Evolutionary conservation across 306 rosid genomes (phyloP).

Genomic region (Dalbergia cochinchinensis): DNA sequence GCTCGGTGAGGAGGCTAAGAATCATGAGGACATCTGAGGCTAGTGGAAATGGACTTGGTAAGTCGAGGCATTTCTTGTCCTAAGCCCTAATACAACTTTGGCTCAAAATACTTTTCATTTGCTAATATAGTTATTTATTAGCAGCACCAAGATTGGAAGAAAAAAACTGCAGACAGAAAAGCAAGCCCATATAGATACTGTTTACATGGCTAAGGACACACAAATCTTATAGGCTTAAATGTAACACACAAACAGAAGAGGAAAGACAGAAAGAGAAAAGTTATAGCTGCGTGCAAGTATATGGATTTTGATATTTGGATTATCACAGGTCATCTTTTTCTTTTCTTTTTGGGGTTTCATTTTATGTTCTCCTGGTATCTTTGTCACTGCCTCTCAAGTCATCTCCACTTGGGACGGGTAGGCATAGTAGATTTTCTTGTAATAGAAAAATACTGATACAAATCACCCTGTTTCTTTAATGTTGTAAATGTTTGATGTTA

Average conservation of each 20-base stretch:
- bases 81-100: background rate
- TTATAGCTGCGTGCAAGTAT: slow-evolving; percentile 36
- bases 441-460: slow-evolving; percentile 44
- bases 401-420: slow-evolving; percentile 44
- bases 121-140: slow-evolving; percentile 43
- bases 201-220: slow-evolving; percentile 44
- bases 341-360: slow-evolving; percentile 28
- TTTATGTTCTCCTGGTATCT: slow-evolving; percentile 43
- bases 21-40: slow-evolving; percentile 88
- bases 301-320: slow-evolving; percentile 56
- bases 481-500: slow-evolving; percentile 64
- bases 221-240: slow-evolving; percentile 45
- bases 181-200: slow-evolving; percentile 57
- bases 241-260: slow-evolving; percentile 44
- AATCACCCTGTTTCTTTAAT: slow-evolving; percentile 47
- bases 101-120: slow-evolving; percentile 18
- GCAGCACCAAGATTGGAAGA: slow-evolving; percentile 80
- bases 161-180: slow-evolving; percentile 65
- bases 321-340: slow-evolving; percentile 39
- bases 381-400: slow-evolving; percentile 43
- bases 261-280: slow-evolving; percentile 33
- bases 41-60: slow-evolving; percentile 85
- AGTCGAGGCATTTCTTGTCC: slow-evolving; percentile 42
- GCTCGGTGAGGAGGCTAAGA: slow-evolving; percentile 86
- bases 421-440: slow-evolving; percentile 46